These are phyloP conservation scores for Neopestalotiopsis sp. DNA, from an alignment of 2,329 filamentous ascomycete genomes.

Conservation along the genomic window DNA sequence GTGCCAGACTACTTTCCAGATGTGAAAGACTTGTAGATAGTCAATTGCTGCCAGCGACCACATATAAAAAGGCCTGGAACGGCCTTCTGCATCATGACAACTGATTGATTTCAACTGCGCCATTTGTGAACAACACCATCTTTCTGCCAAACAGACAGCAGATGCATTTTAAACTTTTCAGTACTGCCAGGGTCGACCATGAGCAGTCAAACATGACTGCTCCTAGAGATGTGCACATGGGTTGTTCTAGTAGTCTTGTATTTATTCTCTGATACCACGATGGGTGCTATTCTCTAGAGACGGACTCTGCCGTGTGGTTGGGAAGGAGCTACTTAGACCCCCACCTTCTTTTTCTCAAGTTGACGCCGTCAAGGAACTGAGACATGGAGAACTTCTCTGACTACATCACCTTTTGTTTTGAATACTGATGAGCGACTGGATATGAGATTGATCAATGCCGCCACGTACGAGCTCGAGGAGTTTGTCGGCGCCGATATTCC, in stretches of 20 bases:
- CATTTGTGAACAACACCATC: neutral
- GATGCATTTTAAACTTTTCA: no score
- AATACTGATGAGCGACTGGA: neutral
- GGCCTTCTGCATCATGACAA: no score
- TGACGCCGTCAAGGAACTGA: neutral
- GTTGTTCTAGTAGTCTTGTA: no score
- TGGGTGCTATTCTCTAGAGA: no score
- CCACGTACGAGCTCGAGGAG: neutral
- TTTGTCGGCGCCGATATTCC: slow-evolving; percentile 12
- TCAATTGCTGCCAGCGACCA: neutral
- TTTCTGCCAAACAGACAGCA: neutral
- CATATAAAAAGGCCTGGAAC: neutral
- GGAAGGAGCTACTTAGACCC: neutral
- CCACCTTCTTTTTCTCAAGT: neutral
- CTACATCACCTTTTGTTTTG: neutral
- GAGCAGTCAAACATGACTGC: no score
- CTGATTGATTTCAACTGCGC: no score
- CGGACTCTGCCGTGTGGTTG: neutral
- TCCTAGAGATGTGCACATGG: no score
- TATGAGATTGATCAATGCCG: slow-evolving; percentile 15
- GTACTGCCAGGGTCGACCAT: no score
- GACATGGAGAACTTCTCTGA: neutral
- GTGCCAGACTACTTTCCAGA: neutral
- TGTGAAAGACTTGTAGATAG: slow-evolving; percentile 3
- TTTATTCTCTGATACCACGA: no score